phyloP scores from a whole-genome alignment of 495 filamentous ascomycete species.

The Choiromyces venosus region DNA sequence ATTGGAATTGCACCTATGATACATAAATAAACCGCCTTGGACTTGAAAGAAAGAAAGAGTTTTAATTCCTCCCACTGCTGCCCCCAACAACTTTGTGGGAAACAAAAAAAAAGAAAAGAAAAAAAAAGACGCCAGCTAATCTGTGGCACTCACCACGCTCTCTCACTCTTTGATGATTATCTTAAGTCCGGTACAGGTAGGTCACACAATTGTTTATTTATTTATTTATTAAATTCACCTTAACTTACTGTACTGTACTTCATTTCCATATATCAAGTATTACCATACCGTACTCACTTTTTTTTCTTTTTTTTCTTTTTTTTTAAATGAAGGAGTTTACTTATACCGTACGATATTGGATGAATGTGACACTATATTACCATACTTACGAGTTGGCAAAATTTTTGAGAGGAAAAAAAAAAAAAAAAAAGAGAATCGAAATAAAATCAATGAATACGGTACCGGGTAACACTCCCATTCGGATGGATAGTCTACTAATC shows the following conservation, averaged over 20 bases:
- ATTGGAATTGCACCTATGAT: not conserved
- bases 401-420: not conserved
- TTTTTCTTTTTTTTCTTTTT: no score
- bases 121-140: not conserved
- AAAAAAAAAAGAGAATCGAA: not conserved
- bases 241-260: no score
- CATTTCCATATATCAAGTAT: not conserved
- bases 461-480: not conserved
- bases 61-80: not conserved
- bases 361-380: not conserved
- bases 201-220: not conserved
- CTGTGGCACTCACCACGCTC: not conserved
- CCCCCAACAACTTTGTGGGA: not conserved
- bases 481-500: not conserved
- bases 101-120: not conserved
- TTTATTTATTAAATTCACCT: not conserved
- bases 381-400: no score
- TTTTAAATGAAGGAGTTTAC: not conserved
- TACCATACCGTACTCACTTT: not conserved
- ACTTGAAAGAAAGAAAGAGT: not conserved
- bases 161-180: not conserved
- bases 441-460: not conserved
- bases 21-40: not conserved
- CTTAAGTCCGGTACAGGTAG: not conserved
- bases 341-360: not conserved